Evolutionary conservation across 2,329 filamentous ascomycete genomes (phyloP).

Genomic region (Meredithiella fracta): DNA sequence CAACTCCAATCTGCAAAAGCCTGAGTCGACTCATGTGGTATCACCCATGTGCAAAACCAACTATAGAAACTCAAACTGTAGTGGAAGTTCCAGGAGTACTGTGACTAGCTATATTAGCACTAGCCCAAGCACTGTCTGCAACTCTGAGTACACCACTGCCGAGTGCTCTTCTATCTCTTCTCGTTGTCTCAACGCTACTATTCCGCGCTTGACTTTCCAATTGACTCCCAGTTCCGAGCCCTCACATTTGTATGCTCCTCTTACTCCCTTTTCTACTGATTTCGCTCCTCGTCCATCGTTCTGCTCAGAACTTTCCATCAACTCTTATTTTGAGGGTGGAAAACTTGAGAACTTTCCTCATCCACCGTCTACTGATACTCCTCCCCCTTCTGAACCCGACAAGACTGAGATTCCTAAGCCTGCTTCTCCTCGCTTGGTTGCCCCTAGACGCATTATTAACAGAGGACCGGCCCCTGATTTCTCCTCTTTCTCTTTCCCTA

Average conservation of each 20-base stretch:
- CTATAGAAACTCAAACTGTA: conserved; percentile 11
- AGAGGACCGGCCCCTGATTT: conserved; percentile 12
- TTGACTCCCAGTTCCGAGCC: conserved; percentile 7
- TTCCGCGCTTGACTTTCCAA: conserved; percentile 12
- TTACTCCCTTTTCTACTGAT: conserved; percentile 4
- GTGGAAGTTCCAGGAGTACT: conserved; percentile 8
- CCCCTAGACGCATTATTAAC: conserved; percentile 6
- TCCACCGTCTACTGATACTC: conserved; percentile 8
- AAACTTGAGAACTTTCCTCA: conserved; percentile 14
- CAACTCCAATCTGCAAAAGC: conserved; percentile 8
- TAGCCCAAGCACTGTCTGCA: conserved; percentile 12
- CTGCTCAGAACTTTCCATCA: conserved; percentile 14
- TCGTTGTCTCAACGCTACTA: conserved; percentile 1
- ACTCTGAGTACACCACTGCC: conserved; percentile 8
- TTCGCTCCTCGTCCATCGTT: conserved; percentile 11
- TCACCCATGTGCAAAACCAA: conserved; percentile 11
- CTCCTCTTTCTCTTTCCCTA: conserved; percentile 10
- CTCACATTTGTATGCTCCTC: conserved; percentile 1
- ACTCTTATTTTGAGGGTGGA: conserved; percentile 13
- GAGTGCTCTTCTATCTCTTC: conserved; percentile 8
- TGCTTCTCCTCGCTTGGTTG: background rate
- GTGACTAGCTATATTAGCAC: conserved; percentile 9
- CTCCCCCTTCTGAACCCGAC: conserved; percentile 5
- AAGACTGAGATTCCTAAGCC: background rate
- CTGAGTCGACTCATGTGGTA: conserved; percentile 12